Evolutionary conservation across 257 asterid species (phyloP).

Genomic region (Solanum dulcamara): DNA sequence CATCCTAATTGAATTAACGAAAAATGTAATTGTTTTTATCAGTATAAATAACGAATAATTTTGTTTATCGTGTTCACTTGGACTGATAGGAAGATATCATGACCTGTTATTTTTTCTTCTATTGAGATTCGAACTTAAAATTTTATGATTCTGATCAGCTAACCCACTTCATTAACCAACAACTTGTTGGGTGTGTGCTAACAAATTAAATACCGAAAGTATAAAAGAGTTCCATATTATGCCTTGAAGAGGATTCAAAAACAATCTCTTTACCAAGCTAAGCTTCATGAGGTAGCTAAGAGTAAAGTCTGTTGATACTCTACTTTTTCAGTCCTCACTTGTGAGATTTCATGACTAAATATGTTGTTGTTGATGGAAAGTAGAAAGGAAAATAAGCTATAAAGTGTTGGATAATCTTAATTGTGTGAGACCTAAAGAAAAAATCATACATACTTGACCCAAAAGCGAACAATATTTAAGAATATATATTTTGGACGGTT

Average conservation of each 20-base stretch:
- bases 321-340: neutral
- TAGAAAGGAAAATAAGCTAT: neutral
- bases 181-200: neutral
- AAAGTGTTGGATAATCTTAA: neutral
- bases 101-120: neutral
- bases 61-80: neutral
- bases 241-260: neutral
- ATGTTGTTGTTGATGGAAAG: neutral
- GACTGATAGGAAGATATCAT: neutral
- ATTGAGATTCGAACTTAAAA: neutral
- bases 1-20: rapidly evolving
- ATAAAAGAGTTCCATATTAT: neutral
- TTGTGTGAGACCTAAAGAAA: neutral
- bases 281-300: neutral
- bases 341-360: neutral
- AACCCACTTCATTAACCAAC: neutral
- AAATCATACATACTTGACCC: neutral
- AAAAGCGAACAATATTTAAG: neutral
- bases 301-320: neutral
- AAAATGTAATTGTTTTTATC: neutral
- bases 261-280: rapidly evolving
- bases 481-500: neutral
- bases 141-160: neutral
- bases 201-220: neutral
- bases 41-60: neutral